Evolutionary conservation across 805 yeast species (phyloP).

Genomic region (Zygoascus tannicola): DNA sequence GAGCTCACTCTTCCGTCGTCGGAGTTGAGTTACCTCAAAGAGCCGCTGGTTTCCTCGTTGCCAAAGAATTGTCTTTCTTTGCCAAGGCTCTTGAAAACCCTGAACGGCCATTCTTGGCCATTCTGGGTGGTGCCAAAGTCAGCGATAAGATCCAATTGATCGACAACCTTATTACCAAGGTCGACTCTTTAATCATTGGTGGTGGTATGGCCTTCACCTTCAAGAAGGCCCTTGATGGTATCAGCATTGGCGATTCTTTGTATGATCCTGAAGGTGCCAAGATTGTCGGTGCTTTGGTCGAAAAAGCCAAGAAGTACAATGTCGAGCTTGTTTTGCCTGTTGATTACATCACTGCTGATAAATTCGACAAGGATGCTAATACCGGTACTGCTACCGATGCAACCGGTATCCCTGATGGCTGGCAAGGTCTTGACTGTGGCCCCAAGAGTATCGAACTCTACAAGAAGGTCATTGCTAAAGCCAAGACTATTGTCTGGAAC

Average conservation of each 20-base stretch:
- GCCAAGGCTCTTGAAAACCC: constrained; percentile 99
- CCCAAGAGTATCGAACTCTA: constrained; percentile 77
- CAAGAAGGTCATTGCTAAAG: constrained; percentile 73
- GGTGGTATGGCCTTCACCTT: constrained; percentile 99
- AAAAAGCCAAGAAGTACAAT: constrained; percentile 91
- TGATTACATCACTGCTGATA: constrained; percentile 93
- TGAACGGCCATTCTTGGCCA: constrained; percentile 95
- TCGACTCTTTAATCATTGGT: constrained; percentile 87
- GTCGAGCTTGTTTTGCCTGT: constrained; percentile 92
- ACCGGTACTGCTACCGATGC: constrained; percentile 76
- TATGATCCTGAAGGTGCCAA: constrained; percentile 92
- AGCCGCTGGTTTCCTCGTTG: constrained; percentile 98
- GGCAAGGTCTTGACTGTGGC: constrained; percentile 96
- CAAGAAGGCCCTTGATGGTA: constrained; percentile 81
- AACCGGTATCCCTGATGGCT: constrained; percentile 88
- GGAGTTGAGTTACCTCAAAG: constrained; percentile 92
- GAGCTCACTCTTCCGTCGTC: constrained; percentile 99
- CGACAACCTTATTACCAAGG: constrained; percentile 88
- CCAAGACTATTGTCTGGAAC: constrained; percentile 99
- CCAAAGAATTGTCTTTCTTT: constrained; percentile 94
- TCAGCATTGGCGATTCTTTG: constrained; percentile 85
- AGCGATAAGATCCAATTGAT: constrained; percentile 97
- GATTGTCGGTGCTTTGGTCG: constrained; percentile 84
- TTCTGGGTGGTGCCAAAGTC: constrained; percentile 99
- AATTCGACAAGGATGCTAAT: constrained; percentile 84